Evolutionary conservation across 2,329 filamentous ascomycete genomes (phyloP).

Genomic region (Claviceps fusiformis): DNA sequence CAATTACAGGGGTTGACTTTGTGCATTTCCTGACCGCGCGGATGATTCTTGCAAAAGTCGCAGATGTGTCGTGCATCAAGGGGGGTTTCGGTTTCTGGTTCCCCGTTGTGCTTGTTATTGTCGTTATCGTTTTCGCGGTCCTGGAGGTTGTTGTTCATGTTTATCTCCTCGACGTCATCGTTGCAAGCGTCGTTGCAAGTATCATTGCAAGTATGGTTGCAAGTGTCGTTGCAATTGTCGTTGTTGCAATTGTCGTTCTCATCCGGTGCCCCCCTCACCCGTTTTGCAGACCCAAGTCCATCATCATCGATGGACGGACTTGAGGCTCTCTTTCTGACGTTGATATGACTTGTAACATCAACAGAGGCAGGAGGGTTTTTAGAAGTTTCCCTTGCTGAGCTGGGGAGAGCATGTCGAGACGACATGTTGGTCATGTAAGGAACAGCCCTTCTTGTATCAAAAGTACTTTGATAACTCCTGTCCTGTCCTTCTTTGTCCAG

Average conservation of each 20-base stretch:
- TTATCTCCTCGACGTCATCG: too few species aligned
- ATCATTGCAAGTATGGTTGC: too few species aligned
- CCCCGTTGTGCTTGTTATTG: background rate
- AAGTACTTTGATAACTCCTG: too few species aligned
- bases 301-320: background rate
- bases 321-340: too few species aligned
- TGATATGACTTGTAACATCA: background rate
- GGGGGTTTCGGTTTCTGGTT: background rate
- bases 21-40: constrained; percentile 2
- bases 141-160: background rate
- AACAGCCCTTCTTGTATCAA: too few species aligned
- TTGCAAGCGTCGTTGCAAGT: too few species aligned
- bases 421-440: background rate
- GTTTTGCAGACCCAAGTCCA: background rate
- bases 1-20: constrained; percentile 7
- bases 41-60: constrained; percentile 7
- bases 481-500: too few species aligned
- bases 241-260: background rate
- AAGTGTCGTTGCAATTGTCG: too few species aligned
- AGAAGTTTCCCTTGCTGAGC: background rate
- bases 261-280: background rate
- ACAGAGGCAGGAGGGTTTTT: background rate
- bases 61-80: constrained; percentile 3
- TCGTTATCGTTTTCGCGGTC: background rate
- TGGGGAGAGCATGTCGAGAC: background rate